These are phyloP conservation scores for Wickerhamiella pararugosa DNA, from an alignment of 1,139 yeast species.

Conservation along the genomic window DNA sequence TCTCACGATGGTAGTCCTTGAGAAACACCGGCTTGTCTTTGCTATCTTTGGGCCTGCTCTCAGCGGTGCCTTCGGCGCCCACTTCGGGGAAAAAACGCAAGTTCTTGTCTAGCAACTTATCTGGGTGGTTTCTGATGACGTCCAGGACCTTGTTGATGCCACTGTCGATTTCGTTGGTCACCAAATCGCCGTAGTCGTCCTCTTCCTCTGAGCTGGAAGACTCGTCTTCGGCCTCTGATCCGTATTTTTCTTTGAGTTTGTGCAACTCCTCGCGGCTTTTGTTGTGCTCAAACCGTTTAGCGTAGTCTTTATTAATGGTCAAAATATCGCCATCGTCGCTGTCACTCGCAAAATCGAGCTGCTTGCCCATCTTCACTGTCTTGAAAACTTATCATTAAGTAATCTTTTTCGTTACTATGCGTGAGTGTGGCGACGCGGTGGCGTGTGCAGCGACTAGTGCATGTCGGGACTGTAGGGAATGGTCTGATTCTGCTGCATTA, in stretches of 20 bases:
- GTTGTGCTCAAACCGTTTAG: conserved; percentile 21
- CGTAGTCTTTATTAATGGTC: conserved; percentile 16
- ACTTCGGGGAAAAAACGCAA: conserved; percentile 60
- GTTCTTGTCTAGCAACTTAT: conserved; percentile 46
- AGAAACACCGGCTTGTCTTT: conserved; percentile 66
- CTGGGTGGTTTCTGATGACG: conserved; percentile 55
- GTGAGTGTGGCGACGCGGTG: too few species aligned
- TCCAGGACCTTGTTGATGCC: conserved; percentile 60
- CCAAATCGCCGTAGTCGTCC: conserved; percentile 80
- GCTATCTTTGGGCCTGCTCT: conserved; percentile 12
- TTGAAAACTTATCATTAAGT: too few species aligned
- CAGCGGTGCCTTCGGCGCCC: conserved; percentile 26
- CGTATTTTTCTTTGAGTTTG: conserved; percentile 17
- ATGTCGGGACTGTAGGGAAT: neutral
- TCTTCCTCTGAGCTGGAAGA: conserved; percentile 50
- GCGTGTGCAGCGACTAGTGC: neutral
- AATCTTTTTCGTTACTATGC: too few species aligned
- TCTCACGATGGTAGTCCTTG: conserved; percentile 85
- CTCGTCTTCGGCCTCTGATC: conserved; percentile 23
- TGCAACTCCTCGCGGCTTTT: conserved; percentile 23
- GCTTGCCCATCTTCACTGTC: neutral
- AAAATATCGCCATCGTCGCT: conserved; percentile 16
- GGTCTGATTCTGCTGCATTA: conserved; percentile 5
- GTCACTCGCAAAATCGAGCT: conserved; percentile 7
- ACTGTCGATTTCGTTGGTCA: conserved; percentile 71